These are phyloP conservation scores for Porcisia deanei DNA, from an alignment of 208 protist genomes.

Conservation along the genomic window DNA sequence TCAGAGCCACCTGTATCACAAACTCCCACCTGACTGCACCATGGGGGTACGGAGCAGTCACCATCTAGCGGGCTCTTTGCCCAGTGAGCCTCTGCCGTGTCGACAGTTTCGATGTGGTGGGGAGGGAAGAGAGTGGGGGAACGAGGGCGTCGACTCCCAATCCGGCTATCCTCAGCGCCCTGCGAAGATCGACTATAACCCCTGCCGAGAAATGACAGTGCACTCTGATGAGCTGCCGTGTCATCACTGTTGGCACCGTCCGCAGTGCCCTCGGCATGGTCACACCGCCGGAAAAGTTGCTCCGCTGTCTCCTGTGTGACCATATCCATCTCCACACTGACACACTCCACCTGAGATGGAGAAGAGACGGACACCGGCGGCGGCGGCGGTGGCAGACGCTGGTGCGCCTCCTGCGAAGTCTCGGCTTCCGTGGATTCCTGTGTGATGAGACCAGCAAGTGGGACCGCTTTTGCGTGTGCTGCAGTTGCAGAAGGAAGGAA, in stretches of 20 bases:
- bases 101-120: not conserved
- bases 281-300: slow-evolving; percentile 3
- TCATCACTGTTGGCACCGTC: slow-evolving; percentile 3
- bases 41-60: not conserved
- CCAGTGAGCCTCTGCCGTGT: not conserved
- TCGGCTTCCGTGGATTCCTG: not conserved
- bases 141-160: not conserved
- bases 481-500: not conserved
- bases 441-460: not conserved
- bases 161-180: not conserved
- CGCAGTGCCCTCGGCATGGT: not conserved
- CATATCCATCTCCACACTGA: slow-evolving; percentile 11
- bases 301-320: slow-evolving; percentile 23
- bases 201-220: not conserved
- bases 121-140: not conserved
- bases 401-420: not conserved
- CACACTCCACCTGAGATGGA: not conserved
- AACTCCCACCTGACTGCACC: not conserved
- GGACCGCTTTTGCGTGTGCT: not conserved
- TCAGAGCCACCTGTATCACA: not conserved
- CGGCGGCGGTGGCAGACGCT: slow-evolving; percentile 5
- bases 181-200: not conserved
- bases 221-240: not conserved
- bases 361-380: not conserved
- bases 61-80: not conserved